Base-by-base conservation (phyloP, 352 stramenopile species). In the Globisporangium emineosum region DNA sequence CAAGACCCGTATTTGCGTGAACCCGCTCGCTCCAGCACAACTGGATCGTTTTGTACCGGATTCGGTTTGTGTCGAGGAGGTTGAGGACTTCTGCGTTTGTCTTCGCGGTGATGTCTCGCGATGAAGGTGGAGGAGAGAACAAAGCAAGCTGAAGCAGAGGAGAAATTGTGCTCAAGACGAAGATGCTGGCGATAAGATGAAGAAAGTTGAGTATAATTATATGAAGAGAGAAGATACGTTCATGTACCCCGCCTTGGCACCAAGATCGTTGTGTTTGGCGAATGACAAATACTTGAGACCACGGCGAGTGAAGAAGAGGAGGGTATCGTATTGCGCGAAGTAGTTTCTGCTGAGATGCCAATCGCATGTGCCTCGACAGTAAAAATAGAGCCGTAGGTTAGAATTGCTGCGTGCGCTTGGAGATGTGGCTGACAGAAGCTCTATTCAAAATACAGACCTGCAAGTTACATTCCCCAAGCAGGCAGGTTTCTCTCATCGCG, bases 171-270 rank as follows among this genome's bases (percentile, higher is more conserved):
- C 29, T 57, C 51, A 57, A 57, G 50, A 56, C 5, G 15, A 56
- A 23, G 8, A 42, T 27, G 27, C 19, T 25, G 27, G 12, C 7
- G 51, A 57, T 57, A 57, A 40, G 51, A 42, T 57, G 51, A 57
- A 42, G 51, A 57, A 6, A 57, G 29, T 42, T 57, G 51, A 32
- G 51, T 57, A 33, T 57, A 57, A 57, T 29, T 57, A 42, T 57
- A 57, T 57, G 51, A 57, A 57, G 51, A 42, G 51, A 57, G 29
- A 25, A 29, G 17, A 57, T 37, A 57, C 42, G 29, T 40, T 57
- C 8, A 57, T 57, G 51, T 47, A 47, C 40, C 17, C 17, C 29
- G 29, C 27, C 27, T 40, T 57, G 17, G 25, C 21, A 35, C 29
- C 19, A 57, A 21, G 15, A 57, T 33, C 51, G 17, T 42, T 42